Base-by-base conservation (phyloP, 768 basidiomycete genomes). In the Collybiopsis confluens region DNA sequence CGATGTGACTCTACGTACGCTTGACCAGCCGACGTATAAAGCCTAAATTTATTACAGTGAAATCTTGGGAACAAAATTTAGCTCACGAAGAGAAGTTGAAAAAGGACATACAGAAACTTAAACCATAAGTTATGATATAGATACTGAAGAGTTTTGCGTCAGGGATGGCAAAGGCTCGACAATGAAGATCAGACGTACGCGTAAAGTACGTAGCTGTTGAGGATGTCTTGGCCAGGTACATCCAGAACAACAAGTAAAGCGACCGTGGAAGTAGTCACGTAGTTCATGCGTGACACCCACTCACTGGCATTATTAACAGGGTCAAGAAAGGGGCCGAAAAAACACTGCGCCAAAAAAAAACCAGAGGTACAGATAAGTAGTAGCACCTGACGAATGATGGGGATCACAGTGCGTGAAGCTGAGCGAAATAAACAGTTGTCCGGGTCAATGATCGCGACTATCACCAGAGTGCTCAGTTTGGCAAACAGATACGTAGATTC, bases 281-380 rank as follows among this genome's bases (percentile, higher is more conserved):
- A 92, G 64, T 86, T 86, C 42, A 86, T 64, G 46, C 89, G 68
- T 41, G 86, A 88, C 10, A 77, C 76, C 81, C 83, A 87, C 74
- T 90, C 87, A 64, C 81, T 85, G 1, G 86, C 85, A 65, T 90
- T 90, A 64, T 80, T 81, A 54, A 85, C 77, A 18, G 86, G 85
- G 61, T 88, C 80, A 54, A 83, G 60, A 64, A 89, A 89, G 5
- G 88, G 86, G 1, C 75, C 73, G 49, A 80, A 68, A 26, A 78
- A 62, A 58, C 83, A 85, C 60, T 90, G 87, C 3, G 79, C 61
- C 24, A 77, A 55, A 62, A 89, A 86, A 63, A 86, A 89, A 11
- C 72, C 68, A 13, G 80, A 59, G 52, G 82, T 82, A 30, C 81
- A 75, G 6, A 74, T 59, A 16, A 89, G 67, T 13, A 92, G 74